phyloP scores from a whole-genome alignment of 2,329 filamentous ascomycete genomes.

The Ophioceras dolichostomum region DNA sequence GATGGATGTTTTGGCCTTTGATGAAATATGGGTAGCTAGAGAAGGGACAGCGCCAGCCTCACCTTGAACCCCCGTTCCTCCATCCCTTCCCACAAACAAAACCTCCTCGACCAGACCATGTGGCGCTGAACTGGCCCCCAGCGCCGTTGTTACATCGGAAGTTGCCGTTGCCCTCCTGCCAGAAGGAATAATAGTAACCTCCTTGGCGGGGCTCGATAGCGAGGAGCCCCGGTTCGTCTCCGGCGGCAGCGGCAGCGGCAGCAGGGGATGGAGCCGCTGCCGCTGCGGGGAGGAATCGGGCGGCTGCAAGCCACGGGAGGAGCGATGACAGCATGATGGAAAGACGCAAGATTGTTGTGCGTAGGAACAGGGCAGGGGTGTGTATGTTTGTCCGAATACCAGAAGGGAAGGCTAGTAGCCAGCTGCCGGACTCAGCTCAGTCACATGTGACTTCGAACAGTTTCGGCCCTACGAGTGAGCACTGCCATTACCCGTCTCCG shows the following conservation, averaged over 20 bases:
- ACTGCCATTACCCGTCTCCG: too few species aligned
- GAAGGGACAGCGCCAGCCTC: not conserved
- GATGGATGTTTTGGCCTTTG: not conserved
- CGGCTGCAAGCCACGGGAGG: too few species aligned
- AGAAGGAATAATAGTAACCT: not conserved
- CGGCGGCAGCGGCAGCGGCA: not conserved
- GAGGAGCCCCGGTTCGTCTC: not conserved
- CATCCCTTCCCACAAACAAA: not conserved
- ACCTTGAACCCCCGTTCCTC: not conserved
- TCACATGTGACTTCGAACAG: too few species aligned
- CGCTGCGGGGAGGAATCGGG: too few species aligned
- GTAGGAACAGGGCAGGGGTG: not conserved
- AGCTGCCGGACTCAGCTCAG: too few species aligned
- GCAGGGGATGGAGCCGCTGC: not conserved
- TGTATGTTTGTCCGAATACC: not conserved
- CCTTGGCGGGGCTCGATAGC: not conserved
- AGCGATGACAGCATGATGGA: not conserved
- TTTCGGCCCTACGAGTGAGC: too few species aligned
- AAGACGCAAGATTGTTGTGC: not conserved
- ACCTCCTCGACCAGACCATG: not conserved
- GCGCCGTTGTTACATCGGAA: not conserved
- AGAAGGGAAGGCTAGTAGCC: too few species aligned
- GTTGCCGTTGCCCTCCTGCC: not conserved
- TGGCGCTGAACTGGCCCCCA: not conserved
- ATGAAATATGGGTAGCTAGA: too few species aligned